Base-by-base conservation (phyloP, 2,329 filamentous ascomycete genomes). In the Trichoderma asperellum region DNA sequence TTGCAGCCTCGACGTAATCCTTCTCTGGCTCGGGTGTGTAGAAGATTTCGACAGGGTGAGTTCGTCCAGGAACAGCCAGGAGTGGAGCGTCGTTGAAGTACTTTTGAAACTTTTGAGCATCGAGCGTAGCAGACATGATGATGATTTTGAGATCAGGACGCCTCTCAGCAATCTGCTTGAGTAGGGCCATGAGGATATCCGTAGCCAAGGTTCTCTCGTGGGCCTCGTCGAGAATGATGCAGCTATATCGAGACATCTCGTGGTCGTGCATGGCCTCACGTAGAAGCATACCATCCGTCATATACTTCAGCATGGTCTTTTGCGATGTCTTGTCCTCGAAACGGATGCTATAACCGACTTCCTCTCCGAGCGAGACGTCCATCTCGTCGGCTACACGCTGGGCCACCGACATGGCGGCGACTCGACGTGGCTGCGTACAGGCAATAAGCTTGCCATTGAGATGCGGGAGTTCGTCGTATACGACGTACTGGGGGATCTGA, bases 201-300 rank as follows among this genome's bases (percentile, higher is more conserved):
- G 96, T 99, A 27, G 95, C 93, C 71, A 99, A 90, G 0, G 96
- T 99, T 79, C 96, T 89, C 82, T 99, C 96, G 89, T 99, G 96
- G 67, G 96, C 96, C 81, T 99, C 96, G 80, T 99, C 96, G 71
- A 99, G 91, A 81, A 99, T 98, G 78, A 99, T 98, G 76, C 93
- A 96, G 84, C 93, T 96, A 83, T 99, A 99, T 67, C 94, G 92
- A 62, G 88, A 91, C 82, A 99, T 88, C 75, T 96, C 88, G 77
- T 94, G 92, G 80, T 99, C 96, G 81, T 97, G 91, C 90, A 99
- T 97, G 69, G 96, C 94, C 82, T 99, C 96, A 77, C 96, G 87
- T 77, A 98, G 86, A 76, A 99, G 89, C 91, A 99, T 98, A 88
- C 96, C 96, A 78, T 99, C 96, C 56, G 96, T 99, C 96, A 99